Evolutionary conservation across 495 filamentous ascomycete genomes (phyloP).

Genomic region (Aspergillus sparsus): DNA sequence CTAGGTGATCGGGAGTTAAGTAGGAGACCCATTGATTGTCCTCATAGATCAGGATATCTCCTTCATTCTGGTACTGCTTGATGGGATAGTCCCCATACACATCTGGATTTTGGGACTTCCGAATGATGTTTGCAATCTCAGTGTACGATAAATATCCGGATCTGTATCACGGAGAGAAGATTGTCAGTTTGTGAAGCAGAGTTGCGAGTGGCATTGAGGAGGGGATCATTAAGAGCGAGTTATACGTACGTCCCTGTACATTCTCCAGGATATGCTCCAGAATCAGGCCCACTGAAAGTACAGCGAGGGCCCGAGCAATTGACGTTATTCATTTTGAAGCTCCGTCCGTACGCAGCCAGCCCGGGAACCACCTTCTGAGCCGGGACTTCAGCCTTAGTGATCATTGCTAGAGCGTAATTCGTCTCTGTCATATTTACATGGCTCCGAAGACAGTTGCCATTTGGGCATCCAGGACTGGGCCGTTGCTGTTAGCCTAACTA

Average conservation of each 20-base stretch:
- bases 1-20: neutral
- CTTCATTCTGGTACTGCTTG: constrained; percentile 1
- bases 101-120: neutral
- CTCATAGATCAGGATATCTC: constrained; percentile 9
- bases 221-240: neutral
- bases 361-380: constrained; percentile 4
- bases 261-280: neutral
- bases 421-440: constrained; percentile 12
- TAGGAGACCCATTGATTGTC: constrained; percentile 11
- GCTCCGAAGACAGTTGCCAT: constrained; percentile 12
- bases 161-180: neutral
- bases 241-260: constrained; percentile 10
- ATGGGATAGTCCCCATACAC: neutral
- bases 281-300: constrained; percentile 4
- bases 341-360: constrained; percentile 7
- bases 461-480: constrained; percentile 5
- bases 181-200: no score
- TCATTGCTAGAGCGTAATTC: constrained; percentile 4
- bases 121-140: neutral
- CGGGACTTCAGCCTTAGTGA: constrained; percentile 1
- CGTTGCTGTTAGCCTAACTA: no score
- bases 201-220: no score
- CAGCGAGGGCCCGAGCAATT: constrained; percentile 8
- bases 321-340: constrained; percentile 7
- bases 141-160: neutral